Evolutionary conservation across 352 stramenopile genomes (phyloP).

Genomic region (Peronospora farinosa): DNA sequence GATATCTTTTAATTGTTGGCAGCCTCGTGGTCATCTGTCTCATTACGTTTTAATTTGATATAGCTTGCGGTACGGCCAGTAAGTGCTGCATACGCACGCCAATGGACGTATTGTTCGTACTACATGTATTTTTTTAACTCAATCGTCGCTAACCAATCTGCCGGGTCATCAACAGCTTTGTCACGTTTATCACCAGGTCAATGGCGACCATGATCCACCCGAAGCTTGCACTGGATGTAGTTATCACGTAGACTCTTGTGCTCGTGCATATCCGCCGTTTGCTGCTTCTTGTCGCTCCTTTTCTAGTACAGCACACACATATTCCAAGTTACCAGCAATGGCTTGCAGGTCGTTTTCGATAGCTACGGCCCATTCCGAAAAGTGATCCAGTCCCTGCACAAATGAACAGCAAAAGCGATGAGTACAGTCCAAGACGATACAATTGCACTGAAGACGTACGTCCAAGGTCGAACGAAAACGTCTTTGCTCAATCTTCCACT

Average conservation of each 20-base stretch:
- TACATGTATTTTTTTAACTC: slow-evolving; percentile 7
- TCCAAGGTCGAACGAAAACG: slow-evolving; percentile 45
- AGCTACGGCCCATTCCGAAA: slow-evolving; percentile 45
- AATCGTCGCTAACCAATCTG: not conserved
- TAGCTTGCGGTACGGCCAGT: too few relatives aligned
- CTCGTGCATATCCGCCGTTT: slow-evolving; percentile 22
- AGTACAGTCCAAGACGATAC: not conserved
- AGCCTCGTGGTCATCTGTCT: slow-evolving; percentile 69
- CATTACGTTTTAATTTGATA: slow-evolving; percentile 41
- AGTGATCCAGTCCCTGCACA: slow-evolving; percentile 40
- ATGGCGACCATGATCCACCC: too few relatives aligned
- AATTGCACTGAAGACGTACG: slow-evolving; percentile 12
- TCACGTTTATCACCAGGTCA: too few relatives aligned
- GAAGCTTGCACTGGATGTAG: too few relatives aligned
- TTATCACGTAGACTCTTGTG: slow-evolving; percentile 20
- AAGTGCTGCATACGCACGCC: not conserved
- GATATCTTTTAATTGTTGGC: slow-evolving; percentile 59
- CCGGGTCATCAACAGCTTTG: not conserved
- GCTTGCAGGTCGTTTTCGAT: slow-evolving; percentile 44
- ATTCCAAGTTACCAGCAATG: slow-evolving; percentile 63
- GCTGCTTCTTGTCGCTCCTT: slow-evolving; percentile 31
- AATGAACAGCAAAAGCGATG: not conserved
- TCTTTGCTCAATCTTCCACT: slow-evolving; percentile 65
- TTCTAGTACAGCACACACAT: slow-evolving; percentile 60
- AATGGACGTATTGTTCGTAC: slow-evolving; percentile 3